Percentiles rank a stretch among this genome's conserved stretches.
These are phyloP conservation scores for Ophiognomonia clavigignenti-juglandacearum DNA, from an alignment of 2,329 filamentous ascomycete species.

Conservation along the genomic window DNA sequence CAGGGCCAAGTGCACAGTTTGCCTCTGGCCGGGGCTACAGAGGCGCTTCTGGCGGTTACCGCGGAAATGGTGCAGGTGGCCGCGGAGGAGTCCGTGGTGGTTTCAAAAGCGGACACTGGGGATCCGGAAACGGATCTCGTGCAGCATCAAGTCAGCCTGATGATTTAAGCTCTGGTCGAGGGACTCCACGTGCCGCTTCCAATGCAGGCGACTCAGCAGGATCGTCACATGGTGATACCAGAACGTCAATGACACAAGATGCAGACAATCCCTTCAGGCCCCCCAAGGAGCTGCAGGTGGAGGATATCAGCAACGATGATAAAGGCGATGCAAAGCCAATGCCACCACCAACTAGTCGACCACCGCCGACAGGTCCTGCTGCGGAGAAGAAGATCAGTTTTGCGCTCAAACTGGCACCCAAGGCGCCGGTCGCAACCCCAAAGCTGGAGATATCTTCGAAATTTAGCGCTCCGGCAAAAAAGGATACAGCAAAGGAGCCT, in stretches of 20 bases:
- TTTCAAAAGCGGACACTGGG: slow-evolving; percentile 70
- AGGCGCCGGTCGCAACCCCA: slow-evolving; percentile 50
- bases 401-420: slow-evolving; percentile 75
- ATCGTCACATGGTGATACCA: slow-evolving; percentile 27
- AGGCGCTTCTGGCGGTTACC: slow-evolving; percentile 45
- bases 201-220: slow-evolving; percentile 8
- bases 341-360: slow-evolving; percentile 46
- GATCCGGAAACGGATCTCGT: slow-evolving; percentile 39
- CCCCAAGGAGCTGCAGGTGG: slow-evolving; percentile 60
- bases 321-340: slow-evolving; percentile 44
- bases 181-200: slow-evolving; percentile 18
- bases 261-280: slow-evolving; percentile 58
- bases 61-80: slow-evolving; percentile 52
- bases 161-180: slow-evolving; percentile 23
- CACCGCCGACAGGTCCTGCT: slow-evolving; percentile 49
- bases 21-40: slow-evolving; percentile 43
- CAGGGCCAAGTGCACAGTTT: slow-evolving; percentile 52
- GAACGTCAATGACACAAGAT: slow-evolving; percentile 40
- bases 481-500: slow-evolving; percentile 27
- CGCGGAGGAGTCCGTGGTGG: slow-evolving; percentile 52
- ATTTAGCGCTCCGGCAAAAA: slow-evolving; percentile 51
- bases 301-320: slow-evolving; percentile 53
- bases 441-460: slow-evolving; percentile 65
- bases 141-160: slow-evolving; percentile 22
- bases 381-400: slow-evolving; percentile 77